Base-by-base conservation (phyloP, 2,329 filamentous ascomycete species). In the Aspergillus japonicus region DNA sequence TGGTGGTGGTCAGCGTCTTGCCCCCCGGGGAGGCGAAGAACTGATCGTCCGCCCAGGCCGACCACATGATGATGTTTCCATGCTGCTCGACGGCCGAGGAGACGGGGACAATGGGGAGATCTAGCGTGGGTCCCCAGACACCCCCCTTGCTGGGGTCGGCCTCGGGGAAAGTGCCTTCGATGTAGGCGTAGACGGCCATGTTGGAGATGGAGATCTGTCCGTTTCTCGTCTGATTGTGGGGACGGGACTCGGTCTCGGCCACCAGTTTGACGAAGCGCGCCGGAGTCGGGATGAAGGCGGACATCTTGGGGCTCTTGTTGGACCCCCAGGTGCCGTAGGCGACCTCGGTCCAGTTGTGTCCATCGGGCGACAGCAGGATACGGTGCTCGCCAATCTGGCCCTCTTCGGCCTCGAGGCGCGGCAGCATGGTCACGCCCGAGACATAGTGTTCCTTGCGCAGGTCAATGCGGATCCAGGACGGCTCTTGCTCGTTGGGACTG, bases 41-140 rank as follows among this genome's bases (percentile, higher is more conserved):
- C 49, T 56, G 62, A 44, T 67, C 62, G 39, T 63, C 50, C 1
- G 58, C 47, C 64, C 64, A 66, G 14, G 65, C 58, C 19, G 65
- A 67, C 65, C 65, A 67, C 33, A 56, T 57, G 48, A 62, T 62
- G 52, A 60, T 44, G 11, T 60, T 44, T 4, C 55, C 55, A 31
- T 54, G 44, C 29, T 50, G 54, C 12, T 67, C 64, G 14, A 68
- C 63, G 10, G 67, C 69, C 44, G 56, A 60, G 12, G 68, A 58
- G 6, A 66, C 69, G 2, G 70, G 64, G 2, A 71, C 65, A 10
- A 72, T 58, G 16, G 69, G 69, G 11, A 72, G 63, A 51, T 73
- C 61, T 21, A 71, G 50, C 5, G 66, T 71, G 7, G 68, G 66
- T 1, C 69, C 69, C 68, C 68, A 71, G 21, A 62, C 48, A 16